These are phyloP conservation scores for Aspergillus carbonarius DNA, from an alignment of 2,329 filamentous ascomycete genomes.

Conservation along the genomic window DNA sequence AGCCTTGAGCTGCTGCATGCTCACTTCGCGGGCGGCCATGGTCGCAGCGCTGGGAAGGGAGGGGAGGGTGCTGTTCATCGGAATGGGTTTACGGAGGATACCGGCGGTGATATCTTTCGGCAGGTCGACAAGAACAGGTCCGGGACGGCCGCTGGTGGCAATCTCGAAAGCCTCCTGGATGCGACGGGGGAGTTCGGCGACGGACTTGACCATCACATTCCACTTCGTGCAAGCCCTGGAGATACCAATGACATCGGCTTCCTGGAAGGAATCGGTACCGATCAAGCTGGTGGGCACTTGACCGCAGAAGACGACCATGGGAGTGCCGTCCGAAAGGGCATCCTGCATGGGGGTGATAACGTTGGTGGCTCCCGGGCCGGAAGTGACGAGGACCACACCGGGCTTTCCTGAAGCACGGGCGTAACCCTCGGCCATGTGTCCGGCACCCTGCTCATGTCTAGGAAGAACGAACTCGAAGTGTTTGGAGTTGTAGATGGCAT, in stretches of 20 bases:
- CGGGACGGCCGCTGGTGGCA: slow-evolving; percentile 87
- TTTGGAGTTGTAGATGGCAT: slow-evolving; percentile 97
- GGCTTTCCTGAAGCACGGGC: slow-evolving; percentile 90
- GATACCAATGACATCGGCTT: slow-evolving; percentile 92
- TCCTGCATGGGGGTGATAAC: slow-evolving; percentile 96
- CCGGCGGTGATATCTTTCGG: slow-evolving; percentile 95
- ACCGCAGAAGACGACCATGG: slow-evolving; percentile 91
- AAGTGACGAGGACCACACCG: slow-evolving; percentile 94
- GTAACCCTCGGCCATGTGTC: slow-evolving; percentile 98
- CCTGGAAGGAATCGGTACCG: slow-evolving; percentile 95
- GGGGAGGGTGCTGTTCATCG: slow-evolving; percentile 70
- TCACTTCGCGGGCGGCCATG: slow-evolving; percentile 72
- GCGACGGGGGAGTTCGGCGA: slow-evolving; percentile 85
- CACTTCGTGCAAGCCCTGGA: slow-evolving; percentile 95
- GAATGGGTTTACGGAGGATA: slow-evolving; percentile 79
- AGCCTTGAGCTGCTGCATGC: slow-evolving; percentile 67
- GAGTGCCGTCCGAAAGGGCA: slow-evolving; percentile 90
- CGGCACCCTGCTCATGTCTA: slow-evolving; percentile 94
- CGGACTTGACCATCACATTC: slow-evolving; percentile 98
- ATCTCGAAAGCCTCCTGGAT: slow-evolving; percentile 99
- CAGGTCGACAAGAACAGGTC: slow-evolving; percentile 91
- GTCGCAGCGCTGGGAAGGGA: slow-evolving; percentile 83
- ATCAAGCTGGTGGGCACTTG: slow-evolving; percentile 90
- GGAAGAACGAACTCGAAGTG: slow-evolving; percentile 96
- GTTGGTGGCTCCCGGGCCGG: slow-evolving; percentile 93